These are phyloP conservation scores for Sutorius eximius DNA, from an alignment of 1,284 basidiomycete species.

Conservation along the genomic window DNA sequence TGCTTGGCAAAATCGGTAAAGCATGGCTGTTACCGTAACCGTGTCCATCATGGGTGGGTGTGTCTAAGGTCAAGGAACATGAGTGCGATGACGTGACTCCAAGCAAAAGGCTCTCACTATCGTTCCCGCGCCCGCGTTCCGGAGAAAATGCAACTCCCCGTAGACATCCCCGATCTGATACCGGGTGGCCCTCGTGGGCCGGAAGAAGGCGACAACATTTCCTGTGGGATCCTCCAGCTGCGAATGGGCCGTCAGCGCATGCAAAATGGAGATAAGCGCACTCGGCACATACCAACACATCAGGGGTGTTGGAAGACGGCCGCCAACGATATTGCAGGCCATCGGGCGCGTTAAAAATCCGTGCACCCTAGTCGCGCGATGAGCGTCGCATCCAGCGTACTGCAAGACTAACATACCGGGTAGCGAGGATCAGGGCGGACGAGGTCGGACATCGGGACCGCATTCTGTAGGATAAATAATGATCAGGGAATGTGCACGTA, in stretches of 20 bases:
- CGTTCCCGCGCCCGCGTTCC: slow-evolving; percentile 72
- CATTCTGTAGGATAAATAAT: slow-evolving; percentile 48
- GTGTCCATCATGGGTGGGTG: slow-evolving; percentile 86
- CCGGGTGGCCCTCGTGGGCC: slow-evolving; percentile 67
- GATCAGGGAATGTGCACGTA: slow-evolving; percentile 21
- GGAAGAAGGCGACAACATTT: slow-evolving; percentile 73
- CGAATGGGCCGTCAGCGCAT: slow-evolving; percentile 12
- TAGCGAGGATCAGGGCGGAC: slow-evolving; percentile 62
- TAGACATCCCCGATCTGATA: slow-evolving; percentile 83
- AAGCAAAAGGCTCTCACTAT: slow-evolving; percentile 50
- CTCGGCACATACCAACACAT: slow-evolving; percentile 57
- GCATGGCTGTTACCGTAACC: slow-evolving; percentile 77
- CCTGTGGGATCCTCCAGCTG: slow-evolving; percentile 72
- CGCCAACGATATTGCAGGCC: slow-evolving; percentile 77
- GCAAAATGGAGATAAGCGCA: slow-evolving; percentile 21
- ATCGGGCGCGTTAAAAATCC: slow-evolving; percentile 77
- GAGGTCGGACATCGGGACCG: slow-evolving; percentile 76
- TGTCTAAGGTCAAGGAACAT: slow-evolving; percentile 49
- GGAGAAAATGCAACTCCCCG: slow-evolving; percentile 78
- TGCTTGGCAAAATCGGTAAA: slow-evolving; percentile 72
- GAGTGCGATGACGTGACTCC: slow-evolving; percentile 20
- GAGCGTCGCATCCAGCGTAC: slow-evolving; percentile 12
- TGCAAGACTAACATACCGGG: slow-evolving; percentile 44
- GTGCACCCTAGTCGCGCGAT: slow-evolving; percentile 49
- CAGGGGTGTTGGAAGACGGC: slow-evolving; percentile 55